Evolutionary conservation across 495 filamentous ascomycete species (phyloP).

Genomic region (Venustampulla echinocandica): DNA sequence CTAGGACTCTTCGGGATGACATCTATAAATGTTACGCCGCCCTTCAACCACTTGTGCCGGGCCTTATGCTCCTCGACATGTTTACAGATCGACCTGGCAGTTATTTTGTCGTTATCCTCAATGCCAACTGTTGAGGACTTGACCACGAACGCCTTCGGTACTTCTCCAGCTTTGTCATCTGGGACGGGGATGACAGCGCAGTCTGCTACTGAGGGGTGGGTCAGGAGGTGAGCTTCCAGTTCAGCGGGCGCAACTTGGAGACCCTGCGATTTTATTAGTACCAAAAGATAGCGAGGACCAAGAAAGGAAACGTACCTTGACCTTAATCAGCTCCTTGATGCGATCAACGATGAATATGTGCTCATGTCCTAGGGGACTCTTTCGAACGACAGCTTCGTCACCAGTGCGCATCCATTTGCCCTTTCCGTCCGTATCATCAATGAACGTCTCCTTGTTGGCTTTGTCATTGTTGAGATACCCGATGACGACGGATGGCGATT

Average conservation of each 20-base stretch:
- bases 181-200: constrained; percentile 76
- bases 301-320: constrained; percentile 55
- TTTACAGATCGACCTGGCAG: constrained; percentile 57
- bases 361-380: constrained; percentile 54
- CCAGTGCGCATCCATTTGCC: constrained; percentile 76
- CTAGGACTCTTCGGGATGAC: constrained; percentile 81
- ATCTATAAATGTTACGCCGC: constrained; percentile 70
- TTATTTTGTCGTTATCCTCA: constrained; percentile 50
- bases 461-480: constrained; percentile 82
- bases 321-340: constrained; percentile 91
- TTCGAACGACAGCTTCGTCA: constrained; percentile 68
- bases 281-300: background rate
- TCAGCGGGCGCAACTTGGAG: constrained; percentile 89
- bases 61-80: constrained; percentile 79
- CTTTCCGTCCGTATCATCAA: constrained; percentile 53
- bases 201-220: constrained; percentile 72
- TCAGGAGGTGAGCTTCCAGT: constrained; percentile 79
- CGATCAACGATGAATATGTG: constrained; percentile 81
- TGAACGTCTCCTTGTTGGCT: constrained; percentile 71
- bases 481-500: constrained; percentile 66
- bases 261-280: constrained; percentile 41
- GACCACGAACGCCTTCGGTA: constrained; percentile 82
- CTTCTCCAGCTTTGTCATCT: constrained; percentile 67
- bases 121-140: constrained; percentile 52
- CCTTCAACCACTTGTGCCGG: constrained; percentile 82